These are phyloP conservation scores for Saccharomyces uvarum DNA, from an alignment of 1,139 yeast species.

Conservation along the genomic window DNA sequence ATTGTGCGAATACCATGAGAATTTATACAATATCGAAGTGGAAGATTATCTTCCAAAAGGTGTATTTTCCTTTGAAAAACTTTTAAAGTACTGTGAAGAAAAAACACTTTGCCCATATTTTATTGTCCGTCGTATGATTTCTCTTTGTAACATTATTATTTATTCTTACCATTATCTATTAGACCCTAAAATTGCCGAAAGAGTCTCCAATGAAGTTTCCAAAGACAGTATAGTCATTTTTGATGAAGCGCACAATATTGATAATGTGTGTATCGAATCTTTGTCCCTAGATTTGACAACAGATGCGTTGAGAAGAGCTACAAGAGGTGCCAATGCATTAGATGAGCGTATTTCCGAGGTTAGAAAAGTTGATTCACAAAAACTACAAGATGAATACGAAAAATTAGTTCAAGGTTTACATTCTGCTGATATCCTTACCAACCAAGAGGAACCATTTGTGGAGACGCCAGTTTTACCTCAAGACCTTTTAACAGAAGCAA, in stretches of 20 bases:
- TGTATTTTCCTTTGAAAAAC: constrained; percentile 84
- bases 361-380: constrained; percentile 72
- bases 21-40: constrained; percentile 75
- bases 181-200: constrained; percentile 94
- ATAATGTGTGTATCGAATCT: constrained; percentile 96
- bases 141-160: constrained; percentile 87
- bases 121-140: constrained; percentile 95
- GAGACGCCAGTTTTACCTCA: constrained; percentile 81
- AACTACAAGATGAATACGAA: constrained; percentile 82
- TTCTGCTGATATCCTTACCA: constrained; percentile 23
- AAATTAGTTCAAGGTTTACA: constrained; percentile 80
- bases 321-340: constrained; percentile 73
- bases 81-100: constrained; percentile 66
- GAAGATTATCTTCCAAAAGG: constrained; percentile 86
- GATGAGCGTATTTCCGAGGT: constrained; percentile 73
- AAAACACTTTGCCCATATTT: constrained; percentile 90
- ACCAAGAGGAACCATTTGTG: constrained; percentile 68
- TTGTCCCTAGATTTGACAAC: constrained; percentile 79
- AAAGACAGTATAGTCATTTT: constrained; percentile 90
- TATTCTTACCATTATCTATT: constrained; percentile 92
- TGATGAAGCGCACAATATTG: constrained; percentile 97
- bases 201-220: constrained; percentile 86
- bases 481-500: constrained; percentile 82
- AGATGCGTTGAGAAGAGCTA: constrained; percentile 72
- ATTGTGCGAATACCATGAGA: constrained; percentile 83